phyloP scores from a whole-genome alignment of 164 flowering plant species.

The Warburgia ugandensis region DNA sequence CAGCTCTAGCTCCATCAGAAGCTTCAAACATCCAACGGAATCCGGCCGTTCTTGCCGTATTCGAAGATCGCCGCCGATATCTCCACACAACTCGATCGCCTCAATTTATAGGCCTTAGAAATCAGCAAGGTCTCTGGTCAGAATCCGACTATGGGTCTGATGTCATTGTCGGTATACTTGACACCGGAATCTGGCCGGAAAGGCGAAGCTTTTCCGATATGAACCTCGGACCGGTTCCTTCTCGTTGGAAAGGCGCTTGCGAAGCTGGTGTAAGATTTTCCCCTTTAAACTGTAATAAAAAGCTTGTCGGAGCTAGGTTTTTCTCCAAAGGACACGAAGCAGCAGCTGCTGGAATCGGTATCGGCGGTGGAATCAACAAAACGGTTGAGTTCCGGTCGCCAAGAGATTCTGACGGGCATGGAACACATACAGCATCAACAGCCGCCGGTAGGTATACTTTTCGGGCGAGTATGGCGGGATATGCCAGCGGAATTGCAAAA shows the following conservation, averaged over 20 bases:
- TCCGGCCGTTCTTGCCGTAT: conserved; percentile 57
- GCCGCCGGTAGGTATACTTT: conserved; percentile 78
- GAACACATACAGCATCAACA: conserved; percentile 95
- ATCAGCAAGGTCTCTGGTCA: conserved; percentile 80
- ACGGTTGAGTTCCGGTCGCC: conserved; percentile 72
- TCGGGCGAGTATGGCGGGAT: conserved; percentile 67
- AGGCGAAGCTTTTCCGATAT: conserved; percentile 69
- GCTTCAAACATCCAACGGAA: conserved; percentile 30
- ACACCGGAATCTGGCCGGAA: conserved; percentile 95
- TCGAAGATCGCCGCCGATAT: conserved; percentile 62
- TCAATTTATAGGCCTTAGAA: conserved; percentile 77
- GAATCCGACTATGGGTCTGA: conserved; percentile 95
- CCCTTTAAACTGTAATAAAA: conserved; percentile 47
- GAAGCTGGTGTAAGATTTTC: conserved; percentile 49
- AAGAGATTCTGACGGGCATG: conserved; percentile 93
- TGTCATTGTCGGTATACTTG: conserved; percentile 70
- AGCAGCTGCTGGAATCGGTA: conserved; percentile 22
- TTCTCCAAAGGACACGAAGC: conserved; percentile 76
- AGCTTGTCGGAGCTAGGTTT: conserved; percentile 75
- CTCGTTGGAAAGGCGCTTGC: conserved; percentile 68
- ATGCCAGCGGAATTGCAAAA: conserved; percentile 80
- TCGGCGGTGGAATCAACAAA: conserved; percentile 33
- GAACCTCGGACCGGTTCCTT: conserved; percentile 69
- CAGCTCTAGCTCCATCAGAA: conserved; percentile 34
- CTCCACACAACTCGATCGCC: conserved; percentile 98